Conservation (phyloP, 176 grass and related monocot species). For the Ampelocalamus luodianensis region DNA sequence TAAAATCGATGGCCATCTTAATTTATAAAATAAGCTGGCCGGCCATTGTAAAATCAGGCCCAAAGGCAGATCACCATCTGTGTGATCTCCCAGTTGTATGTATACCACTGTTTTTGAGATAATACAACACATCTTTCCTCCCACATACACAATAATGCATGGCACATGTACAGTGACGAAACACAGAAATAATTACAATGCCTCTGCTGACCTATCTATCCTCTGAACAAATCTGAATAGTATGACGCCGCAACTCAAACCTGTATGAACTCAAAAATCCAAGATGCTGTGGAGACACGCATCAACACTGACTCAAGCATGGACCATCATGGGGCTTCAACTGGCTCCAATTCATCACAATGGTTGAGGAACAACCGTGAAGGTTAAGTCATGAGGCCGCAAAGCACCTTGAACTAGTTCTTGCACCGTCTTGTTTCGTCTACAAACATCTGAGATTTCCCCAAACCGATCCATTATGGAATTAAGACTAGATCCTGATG, state of each 20-base stretch:
- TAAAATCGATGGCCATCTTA: slow-evolving; percentile 46
- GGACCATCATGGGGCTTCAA: neutral
- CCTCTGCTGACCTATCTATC: slow-evolving; percentile 52
- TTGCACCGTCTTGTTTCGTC: slow-evolving; percentile 82
- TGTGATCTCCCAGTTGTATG: slow-evolving; percentile 36
- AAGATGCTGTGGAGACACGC: slow-evolving; percentile 33
- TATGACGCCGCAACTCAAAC: slow-evolving; percentile 56
- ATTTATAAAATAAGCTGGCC: slow-evolving; percentile 43
- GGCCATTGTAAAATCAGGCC: slow-evolving; percentile 51
- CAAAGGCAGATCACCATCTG: slow-evolving; percentile 39
- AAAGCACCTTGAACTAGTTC: slow-evolving; percentile 91
- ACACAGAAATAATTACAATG: slow-evolving; percentile 50
- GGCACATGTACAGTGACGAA: slow-evolving; percentile 51
- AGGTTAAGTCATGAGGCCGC: slow-evolving; percentile 79
- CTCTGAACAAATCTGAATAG: slow-evolving; percentile 56
- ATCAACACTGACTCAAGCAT: slow-evolving; percentile 33
- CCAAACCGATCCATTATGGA: slow-evolving; percentile 58
- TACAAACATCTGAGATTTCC: slow-evolving; percentile 93
- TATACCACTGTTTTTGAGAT: slow-evolving; percentile 43
- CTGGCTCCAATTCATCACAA: slow-evolving; percentile 18
- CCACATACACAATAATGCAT: slow-evolving; percentile 42
- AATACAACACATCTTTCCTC: slow-evolving; percentile 47
- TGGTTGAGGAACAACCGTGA: slow-evolving; percentile 45
- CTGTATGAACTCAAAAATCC: slow-evolving; percentile 44
- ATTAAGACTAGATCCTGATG: slow-evolving; percentile 65